A percentile compares a stretch with the other conserved stretches of the same genome.
These are phyloP conservation scores for Aspergillus funiculosus DNA, from an alignment of 495 filamentous ascomycete species.

Conservation along the genomic window DNA sequence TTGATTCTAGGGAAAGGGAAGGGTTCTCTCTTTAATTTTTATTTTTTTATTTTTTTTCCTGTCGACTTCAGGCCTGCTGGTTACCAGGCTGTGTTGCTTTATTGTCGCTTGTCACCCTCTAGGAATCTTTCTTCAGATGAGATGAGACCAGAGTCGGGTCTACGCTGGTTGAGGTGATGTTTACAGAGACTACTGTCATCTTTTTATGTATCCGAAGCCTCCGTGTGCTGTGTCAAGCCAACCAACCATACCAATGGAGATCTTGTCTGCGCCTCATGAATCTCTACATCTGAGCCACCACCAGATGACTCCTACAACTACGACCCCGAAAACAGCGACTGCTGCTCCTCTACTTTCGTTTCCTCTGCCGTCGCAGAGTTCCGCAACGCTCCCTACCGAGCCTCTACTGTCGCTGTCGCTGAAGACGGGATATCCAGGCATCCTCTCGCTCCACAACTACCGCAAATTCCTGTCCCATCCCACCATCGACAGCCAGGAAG, in stretches of 20 bases:
- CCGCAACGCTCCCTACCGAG: slow-evolving; percentile 5
- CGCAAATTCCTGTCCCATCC: slow-evolving; percentile 23
- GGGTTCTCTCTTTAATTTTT: no score
- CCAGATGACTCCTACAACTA: no score
- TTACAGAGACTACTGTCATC: background rate
- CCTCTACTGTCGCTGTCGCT: slow-evolving; percentile 2
- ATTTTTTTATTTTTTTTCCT: no score
- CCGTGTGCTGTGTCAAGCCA: slow-evolving; percentile 8
- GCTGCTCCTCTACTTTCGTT: slow-evolving; percentile 5
- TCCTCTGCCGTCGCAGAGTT: slow-evolving; percentile 6
- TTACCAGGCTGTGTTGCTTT: no score
- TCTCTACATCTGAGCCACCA: slow-evolving; percentile 1
- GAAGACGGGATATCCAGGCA: slow-evolving; percentile 10
- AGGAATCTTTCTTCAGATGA: no score
- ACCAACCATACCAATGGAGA: slow-evolving; percentile 10
- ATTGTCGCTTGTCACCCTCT: no score
- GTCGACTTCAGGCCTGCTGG: no score
- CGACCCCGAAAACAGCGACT: background rate
- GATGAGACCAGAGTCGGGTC: background rate
- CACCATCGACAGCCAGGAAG: slow-evolving; percentile 15
- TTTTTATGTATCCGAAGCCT: slow-evolving; percentile 6
- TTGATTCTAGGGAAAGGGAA: no score
- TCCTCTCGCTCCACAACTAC: slow-evolving; percentile 25
- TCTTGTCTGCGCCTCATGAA: background rate
- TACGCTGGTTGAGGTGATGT: background rate